Evolutionary conservation across 2,329 filamentous ascomycete species (phyloP).

Genomic region (Fusarium falciforme): DNA sequence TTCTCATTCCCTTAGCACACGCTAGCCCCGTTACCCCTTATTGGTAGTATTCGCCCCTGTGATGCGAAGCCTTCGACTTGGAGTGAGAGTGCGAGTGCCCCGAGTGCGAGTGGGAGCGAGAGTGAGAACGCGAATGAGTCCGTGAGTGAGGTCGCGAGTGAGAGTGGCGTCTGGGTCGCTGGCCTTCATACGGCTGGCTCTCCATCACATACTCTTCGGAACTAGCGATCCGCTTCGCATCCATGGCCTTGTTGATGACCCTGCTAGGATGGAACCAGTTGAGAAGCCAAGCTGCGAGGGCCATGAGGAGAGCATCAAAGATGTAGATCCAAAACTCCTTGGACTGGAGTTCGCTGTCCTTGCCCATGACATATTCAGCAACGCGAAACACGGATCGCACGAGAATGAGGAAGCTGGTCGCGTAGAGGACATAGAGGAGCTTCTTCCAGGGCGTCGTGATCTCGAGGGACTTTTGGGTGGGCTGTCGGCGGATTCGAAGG

Average conservation of each 20-base stretch:
- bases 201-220: constrained; percentile 43
- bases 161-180: not conserved
- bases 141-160: not conserved
- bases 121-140: not conserved
- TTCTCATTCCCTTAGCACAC: not conserved
- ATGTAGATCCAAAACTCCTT: constrained; percentile 52
- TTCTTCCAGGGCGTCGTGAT: constrained; percentile 48
- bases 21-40: not conserved
- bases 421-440: constrained; percentile 43
- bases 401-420: constrained; percentile 50
- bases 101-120: constrained; percentile 1
- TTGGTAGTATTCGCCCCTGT: constrained; percentile 11
- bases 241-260: constrained; percentile 35
- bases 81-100: not conserved
- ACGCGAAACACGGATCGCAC: constrained; percentile 56
- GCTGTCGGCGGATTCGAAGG: constrained; percentile 37
- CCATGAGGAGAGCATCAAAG: constrained; percentile 53
- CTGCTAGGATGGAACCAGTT: constrained; percentile 44
- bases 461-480: constrained; percentile 28
- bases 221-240: constrained; percentile 36
- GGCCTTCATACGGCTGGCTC: constrained; percentile 27
- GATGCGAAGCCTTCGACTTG: not conserved
- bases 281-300: constrained; percentile 40
- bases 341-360: constrained; percentile 47
- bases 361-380: constrained; percentile 55